Evolutionary conservation across 176 grass and related monocot species (phyloP).

Genomic region (Avena sativa): DNA sequence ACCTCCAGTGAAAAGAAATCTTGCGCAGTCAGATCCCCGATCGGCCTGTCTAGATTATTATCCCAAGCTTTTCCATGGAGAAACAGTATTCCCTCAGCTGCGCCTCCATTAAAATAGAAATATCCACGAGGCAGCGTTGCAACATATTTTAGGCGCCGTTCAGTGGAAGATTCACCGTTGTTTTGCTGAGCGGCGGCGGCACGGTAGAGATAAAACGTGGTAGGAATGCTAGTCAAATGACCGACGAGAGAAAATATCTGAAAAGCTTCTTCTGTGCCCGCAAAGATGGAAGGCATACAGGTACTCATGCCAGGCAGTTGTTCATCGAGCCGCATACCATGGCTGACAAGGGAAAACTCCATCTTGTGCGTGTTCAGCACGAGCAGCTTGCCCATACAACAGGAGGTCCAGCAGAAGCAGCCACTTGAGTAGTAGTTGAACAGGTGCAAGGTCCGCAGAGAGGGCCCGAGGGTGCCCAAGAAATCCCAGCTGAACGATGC

Average conservation of each 20-base stretch:
- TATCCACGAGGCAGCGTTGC: neutral
- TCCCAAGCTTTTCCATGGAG: neutral
- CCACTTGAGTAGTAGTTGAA: neutral
- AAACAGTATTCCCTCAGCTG: neutral
- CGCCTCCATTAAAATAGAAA: neutral
- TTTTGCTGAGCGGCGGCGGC: neutral
- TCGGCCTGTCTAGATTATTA: neutral
- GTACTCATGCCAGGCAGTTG: neutral
- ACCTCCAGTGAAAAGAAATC: constrained; percentile 6
- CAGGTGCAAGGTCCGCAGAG: neutral
- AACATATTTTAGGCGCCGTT: neutral
- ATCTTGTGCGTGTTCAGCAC: neutral
- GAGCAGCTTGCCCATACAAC: neutral
- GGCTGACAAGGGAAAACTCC: constrained; percentile 17
- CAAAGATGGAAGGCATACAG: neutral
- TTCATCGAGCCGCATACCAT: neutral
- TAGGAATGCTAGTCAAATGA: neutral
- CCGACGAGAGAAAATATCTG: neutral
- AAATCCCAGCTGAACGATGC: constrained; percentile 16
- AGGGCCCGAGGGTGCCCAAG: neutral
- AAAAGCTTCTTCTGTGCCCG: neutral
- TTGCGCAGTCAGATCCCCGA: neutral
- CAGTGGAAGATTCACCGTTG: neutral
- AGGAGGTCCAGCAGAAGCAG: constrained; percentile 26
- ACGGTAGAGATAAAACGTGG: neutral